Evolutionary conservation across 768 basidiomycete genomes (phyloP).

Genomic region (Rhizopogon sp.): DNA sequence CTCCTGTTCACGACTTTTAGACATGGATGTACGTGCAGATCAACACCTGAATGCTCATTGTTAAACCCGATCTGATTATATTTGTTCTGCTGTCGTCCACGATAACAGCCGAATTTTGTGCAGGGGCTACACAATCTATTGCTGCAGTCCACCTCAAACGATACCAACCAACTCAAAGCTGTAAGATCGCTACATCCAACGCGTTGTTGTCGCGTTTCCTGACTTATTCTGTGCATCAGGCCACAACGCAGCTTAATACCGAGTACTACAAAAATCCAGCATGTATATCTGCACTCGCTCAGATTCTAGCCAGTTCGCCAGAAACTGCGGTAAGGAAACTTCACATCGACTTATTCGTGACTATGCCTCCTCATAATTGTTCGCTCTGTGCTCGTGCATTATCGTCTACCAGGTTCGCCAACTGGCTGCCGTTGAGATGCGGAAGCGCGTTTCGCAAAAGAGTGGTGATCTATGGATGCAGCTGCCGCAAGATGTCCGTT

Average conservation of each 20-base stretch:
- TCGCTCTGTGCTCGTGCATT: neutral
- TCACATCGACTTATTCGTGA: conserved; percentile 5
- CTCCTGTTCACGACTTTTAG: conserved; percentile 14
- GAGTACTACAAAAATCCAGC: conserved; percentile 88
- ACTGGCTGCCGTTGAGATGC: conserved; percentile 92
- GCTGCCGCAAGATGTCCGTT: conserved; percentile 60
- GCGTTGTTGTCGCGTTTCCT: conserved; percentile 13
- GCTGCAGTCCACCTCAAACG: conserved; percentile 72
- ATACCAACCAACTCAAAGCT: conserved; percentile 85
- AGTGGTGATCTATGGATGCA: conserved; percentile 81
- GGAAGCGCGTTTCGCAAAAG: conserved; percentile 83
- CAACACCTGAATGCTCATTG: neutral
- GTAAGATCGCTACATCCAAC: conserved; percentile 46
- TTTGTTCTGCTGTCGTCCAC: neutral
- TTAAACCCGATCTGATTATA: conserved; percentile 5
- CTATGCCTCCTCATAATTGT: conserved; percentile 1
- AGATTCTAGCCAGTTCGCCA: conserved; percentile 81
- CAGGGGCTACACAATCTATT: conserved; percentile 84
- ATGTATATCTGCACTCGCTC: conserved; percentile 89
- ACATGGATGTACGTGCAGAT: conserved; percentile 26
- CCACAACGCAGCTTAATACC: conserved; percentile 85
- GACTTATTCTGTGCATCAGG: conserved; percentile 40
- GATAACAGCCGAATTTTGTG: conserved; percentile 58
- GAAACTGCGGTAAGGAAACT: conserved; percentile 65
- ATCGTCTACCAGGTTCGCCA: conserved; percentile 71